phyloP scores from a whole-genome alignment of 176 grass and related monocot species.

The Bolboschoenus planiculmis region DNA sequence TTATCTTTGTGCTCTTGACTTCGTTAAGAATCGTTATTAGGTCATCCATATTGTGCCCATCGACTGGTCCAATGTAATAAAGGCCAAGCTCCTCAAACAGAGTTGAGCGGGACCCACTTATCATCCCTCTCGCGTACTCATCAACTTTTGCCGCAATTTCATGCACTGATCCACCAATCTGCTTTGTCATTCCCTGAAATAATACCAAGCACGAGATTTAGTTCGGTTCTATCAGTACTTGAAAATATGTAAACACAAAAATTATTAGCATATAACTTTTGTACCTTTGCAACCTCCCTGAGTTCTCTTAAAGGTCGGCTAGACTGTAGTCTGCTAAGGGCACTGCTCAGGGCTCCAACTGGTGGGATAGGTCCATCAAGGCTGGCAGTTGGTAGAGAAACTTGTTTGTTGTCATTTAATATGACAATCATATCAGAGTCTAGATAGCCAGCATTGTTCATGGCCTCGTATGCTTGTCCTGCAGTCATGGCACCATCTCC shows the following conservation, averaged over 20 bases:
- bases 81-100: conserved; percentile 98
- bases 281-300: conserved; percentile 95
- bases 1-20: conserved; percentile 79
- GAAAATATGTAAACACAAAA: neutral
- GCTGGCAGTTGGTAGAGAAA: conserved; percentile 85
- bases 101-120: conserved; percentile 70
- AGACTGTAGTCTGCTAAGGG: conserved; percentile 82
- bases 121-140: conserved; percentile 98
- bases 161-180: conserved; percentile 90
- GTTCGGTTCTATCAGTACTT: neutral
- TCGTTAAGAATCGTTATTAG: conserved; percentile 75
- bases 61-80: conserved; percentile 92
- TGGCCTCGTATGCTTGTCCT: conserved; percentile 92
- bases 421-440: conserved; percentile 99
- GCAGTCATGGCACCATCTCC: conserved; percentile 98
- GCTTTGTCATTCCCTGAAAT: conserved; percentile 77
- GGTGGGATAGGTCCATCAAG: conserved; percentile 90
- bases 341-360: conserved; percentile 85
- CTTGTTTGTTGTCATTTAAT: conserved; percentile 99
- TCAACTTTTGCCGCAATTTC: conserved; percentile 93
- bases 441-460: conserved; percentile 97
- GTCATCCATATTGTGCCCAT: conserved; percentile 96
- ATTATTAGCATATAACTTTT: neutral
- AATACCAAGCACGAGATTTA: neutral
- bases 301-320: conserved; percentile 89